A percentile compares a stretch with the other conserved stretches of the same genome.
Conservation (phyloP, 2,329 filamentous ascomycete genomes). For the Pseudopyricularia javanii region DNA sequence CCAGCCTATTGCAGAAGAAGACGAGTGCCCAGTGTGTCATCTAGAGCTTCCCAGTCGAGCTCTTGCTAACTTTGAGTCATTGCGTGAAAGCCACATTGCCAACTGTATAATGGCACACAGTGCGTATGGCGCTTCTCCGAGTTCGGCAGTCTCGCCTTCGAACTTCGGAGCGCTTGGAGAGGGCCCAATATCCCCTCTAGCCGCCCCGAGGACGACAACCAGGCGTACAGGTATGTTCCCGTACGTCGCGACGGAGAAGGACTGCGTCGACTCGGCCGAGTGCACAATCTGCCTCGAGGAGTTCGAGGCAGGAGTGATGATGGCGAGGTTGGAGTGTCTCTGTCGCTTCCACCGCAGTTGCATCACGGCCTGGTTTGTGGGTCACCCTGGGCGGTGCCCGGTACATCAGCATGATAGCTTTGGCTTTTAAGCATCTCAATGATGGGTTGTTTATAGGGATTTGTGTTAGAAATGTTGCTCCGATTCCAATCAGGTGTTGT, state of each 20-base stretch:
- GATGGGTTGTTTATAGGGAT: not conserved
- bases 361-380: conserved; percentile 50
- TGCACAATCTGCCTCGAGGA: conserved; percentile 59
- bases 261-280: conserved; percentile 55
- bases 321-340: conserved; percentile 56
- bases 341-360: conserved; percentile 52
- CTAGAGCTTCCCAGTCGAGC: conserved; percentile 50
- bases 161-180: conserved; percentile 1
- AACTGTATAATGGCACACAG: conserved; percentile 44
- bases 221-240: conserved; percentile 50
- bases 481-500: too few relatives aligned
- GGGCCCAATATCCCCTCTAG: not conserved
- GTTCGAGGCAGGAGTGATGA: conserved; percentile 46
- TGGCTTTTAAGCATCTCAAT: conserved; percentile 25
- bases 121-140: conserved; percentile 23
- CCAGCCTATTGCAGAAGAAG: conserved; percentile 53
- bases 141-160: conserved; percentile 2
- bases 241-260: conserved; percentile 54
- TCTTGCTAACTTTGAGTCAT: conserved; percentile 38
- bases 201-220: conserved; percentile 19
- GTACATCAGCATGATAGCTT: conserved; percentile 53
- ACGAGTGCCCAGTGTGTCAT: conserved; percentile 70
- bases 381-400: conserved; percentile 50
- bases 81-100: conserved; percentile 46
- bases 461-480: too few relatives aligned